A percentile compares a stretch with the other conserved stretches of the same genome.
Evolutionary conservation across 768 basidiomycete genomes (phyloP).

Genomic region (Suillus paluster): DNA sequence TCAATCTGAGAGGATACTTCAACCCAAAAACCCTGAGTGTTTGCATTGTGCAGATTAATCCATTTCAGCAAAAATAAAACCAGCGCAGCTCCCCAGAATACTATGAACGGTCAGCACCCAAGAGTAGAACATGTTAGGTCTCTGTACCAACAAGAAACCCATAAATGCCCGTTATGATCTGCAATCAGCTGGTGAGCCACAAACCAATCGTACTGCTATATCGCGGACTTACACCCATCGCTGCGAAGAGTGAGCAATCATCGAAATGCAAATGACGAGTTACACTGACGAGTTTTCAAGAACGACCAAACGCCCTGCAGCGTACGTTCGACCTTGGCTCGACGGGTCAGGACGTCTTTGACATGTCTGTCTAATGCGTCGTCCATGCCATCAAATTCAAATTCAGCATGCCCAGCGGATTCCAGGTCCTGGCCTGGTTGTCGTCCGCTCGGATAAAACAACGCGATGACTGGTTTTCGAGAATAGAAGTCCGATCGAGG

Average conservation of each 20-base stretch:
- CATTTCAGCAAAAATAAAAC: slow-evolving; percentile 70
- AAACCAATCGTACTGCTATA: background rate
- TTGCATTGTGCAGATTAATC: slow-evolving; percentile 71
- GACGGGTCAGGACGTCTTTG: slow-evolving; percentile 69
- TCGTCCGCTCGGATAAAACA: slow-evolving; percentile 42
- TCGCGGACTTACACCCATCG: slow-evolving; percentile 63
- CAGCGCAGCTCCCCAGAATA: slow-evolving; percentile 88
- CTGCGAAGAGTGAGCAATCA: slow-evolving; percentile 35
- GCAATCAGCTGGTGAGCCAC: background rate
- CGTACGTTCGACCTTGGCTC: slow-evolving; percentile 60
- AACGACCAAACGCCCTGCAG: slow-evolving; percentile 81
- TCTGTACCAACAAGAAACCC: slow-evolving; percentile 70
- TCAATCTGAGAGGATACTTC: slow-evolving; percentile 77
- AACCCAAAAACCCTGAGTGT: slow-evolving; percentile 81
- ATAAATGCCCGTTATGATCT: slow-evolving; percentile 62
- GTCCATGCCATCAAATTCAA: slow-evolving; percentile 45
- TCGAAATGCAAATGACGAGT: background rate
- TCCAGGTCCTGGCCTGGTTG: slow-evolving; percentile 26
- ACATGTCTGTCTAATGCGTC: slow-evolving; percentile 76
- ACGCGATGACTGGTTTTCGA: slow-evolving; percentile 66
- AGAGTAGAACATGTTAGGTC: background rate
- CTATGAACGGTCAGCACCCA: slow-evolving; percentile 35
- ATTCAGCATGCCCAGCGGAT: slow-evolving; percentile 31
- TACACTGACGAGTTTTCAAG: slow-evolving; percentile 73
- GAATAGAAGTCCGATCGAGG: slow-evolving; percentile 74